Base-by-base conservation (phyloP, 345 rosid genomes). In the Gossypium sturtianum region DNA sequence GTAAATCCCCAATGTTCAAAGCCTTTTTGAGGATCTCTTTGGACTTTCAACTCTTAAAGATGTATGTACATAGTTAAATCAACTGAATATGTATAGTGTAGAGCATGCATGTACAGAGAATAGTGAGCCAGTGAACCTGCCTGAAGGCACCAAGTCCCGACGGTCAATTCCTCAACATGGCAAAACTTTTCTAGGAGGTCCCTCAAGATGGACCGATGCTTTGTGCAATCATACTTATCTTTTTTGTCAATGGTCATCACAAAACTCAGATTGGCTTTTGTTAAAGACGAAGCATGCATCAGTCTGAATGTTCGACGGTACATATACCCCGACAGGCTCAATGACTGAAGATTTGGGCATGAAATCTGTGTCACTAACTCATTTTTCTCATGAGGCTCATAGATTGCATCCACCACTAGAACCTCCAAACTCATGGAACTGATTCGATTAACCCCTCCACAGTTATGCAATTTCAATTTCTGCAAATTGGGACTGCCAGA, bases 81-180 rank as follows among this genome's bases (percentile, higher is more conserved):
- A 19, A n/a, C 4, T 6, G 16, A 65, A 65, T 65, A 65, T 44
- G 29, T 65, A 65, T 4, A 65, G 9, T 8, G 15, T 29, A n/a
- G 3, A 15, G 71, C 11, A 47, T 23, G 27, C 16, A 20, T 12
- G 23, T 8, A 68, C 20, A 23, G n/a, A 67, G 54, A 68, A 16
- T 9, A 69, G 2, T 16, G 58, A 69, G 25, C 2, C 22, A 51
- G 29, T 41, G 48, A 71, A 62, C 65, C 11, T 62, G 64, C 60
- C 66, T 25, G 69, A 57, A 59, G 19, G 19, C 71, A 77, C 54
- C 22, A 27, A 12, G 38, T 17, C 43, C 72, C 70, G 13, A 76
- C 48, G 12, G 49, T 70, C 12, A 76, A 43, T 48, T 70, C 25
- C 63, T 60, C 48, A 17, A 41, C 70, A 10, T 63, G 19, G n/a